Percentiles rank a stretch among this genome's conserved stretches.
Conservation (phyloP, 164 flowering plant species). For the Nymphaea thermarum region DNA sequence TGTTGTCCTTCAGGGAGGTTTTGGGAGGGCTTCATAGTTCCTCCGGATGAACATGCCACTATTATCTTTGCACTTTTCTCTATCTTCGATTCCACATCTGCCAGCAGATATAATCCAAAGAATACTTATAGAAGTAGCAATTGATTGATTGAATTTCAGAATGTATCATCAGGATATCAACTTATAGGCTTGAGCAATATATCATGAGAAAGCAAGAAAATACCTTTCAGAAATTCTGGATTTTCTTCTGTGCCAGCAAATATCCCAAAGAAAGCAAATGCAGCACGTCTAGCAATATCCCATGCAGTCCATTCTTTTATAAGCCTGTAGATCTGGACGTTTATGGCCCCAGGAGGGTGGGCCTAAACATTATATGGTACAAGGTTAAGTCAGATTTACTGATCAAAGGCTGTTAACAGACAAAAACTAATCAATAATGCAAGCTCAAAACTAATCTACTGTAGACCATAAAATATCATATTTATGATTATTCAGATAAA, state of each 20-base stretch:
- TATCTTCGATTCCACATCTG: constrained; percentile 76
- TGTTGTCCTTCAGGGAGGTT: constrained; percentile 97
- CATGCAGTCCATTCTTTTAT: constrained; percentile 99
- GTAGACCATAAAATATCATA: neutral
- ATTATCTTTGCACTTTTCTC: constrained; percentile 77
- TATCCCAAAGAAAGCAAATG: constrained; percentile 97
- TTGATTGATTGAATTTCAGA: neutral
- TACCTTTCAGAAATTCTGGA: constrained; percentile 82
- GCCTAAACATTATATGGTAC: constrained; percentile 23
- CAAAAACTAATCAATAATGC: neutral
- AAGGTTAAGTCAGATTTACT: neutral
- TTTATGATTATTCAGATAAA: neutral
- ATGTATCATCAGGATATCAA: neutral
- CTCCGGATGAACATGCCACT: constrained; percentile 87
- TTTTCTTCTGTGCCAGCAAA: constrained; percentile 97
- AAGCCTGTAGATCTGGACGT: constrained; percentile 87
- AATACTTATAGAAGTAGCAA: neutral
- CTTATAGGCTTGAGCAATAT: neutral
- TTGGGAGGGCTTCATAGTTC: constrained; percentile 86
- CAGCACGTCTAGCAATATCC: constrained; percentile 96
- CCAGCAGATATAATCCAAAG: neutral
- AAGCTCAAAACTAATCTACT: too few relatives aligned
- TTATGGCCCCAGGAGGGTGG: constrained; percentile 67
- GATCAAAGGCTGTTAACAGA: neutral
- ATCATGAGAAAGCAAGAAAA: too few relatives aligned